These are phyloP conservation scores for Trichoderma afroharzianum DNA, from an alignment of 2,329 filamentous ascomycete species.

Conservation along the genomic window DNA sequence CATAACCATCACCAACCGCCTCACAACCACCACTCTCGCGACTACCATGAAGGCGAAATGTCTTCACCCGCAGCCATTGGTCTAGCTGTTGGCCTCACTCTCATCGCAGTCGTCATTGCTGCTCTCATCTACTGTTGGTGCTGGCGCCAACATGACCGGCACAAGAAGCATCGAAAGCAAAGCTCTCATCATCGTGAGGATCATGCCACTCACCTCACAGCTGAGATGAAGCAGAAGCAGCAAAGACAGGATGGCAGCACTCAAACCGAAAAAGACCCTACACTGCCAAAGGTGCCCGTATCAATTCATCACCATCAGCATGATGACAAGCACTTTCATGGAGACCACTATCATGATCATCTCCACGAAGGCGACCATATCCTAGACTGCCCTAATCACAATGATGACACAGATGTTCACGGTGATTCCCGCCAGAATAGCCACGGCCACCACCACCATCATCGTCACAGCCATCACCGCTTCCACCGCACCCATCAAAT, in stretches of 20 bases:
- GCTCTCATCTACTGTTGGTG: conserved; percentile 6
- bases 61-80: conserved; percentile 5
- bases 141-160: neutral
- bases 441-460: neutral
- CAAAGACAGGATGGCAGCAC: neutral
- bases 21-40: neutral
- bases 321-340: conserved; percentile 10
- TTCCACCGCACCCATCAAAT: neutral
- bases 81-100: neutral
- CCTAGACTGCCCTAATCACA: neutral
- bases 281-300: neutral
- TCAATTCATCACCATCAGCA: conserved; percentile 8
- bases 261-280: neutral
- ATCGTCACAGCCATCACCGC: neutral
- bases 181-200: neutral
- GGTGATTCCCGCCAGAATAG: neutral
- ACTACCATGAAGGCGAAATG: neutral
- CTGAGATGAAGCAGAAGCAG: neutral
- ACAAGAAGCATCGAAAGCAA: neutral
- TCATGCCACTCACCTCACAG: neutral
- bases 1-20: neutral
- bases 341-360: neutral
- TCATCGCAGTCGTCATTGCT: neutral
- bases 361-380: neutral
- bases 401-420: neutral